Evolutionary conservation across 2,329 filamentous ascomycete species (phyloP), one percentile per base, ranked within the genome.

Genomic region (Pseudogymnoascus pannorum): DNA sequence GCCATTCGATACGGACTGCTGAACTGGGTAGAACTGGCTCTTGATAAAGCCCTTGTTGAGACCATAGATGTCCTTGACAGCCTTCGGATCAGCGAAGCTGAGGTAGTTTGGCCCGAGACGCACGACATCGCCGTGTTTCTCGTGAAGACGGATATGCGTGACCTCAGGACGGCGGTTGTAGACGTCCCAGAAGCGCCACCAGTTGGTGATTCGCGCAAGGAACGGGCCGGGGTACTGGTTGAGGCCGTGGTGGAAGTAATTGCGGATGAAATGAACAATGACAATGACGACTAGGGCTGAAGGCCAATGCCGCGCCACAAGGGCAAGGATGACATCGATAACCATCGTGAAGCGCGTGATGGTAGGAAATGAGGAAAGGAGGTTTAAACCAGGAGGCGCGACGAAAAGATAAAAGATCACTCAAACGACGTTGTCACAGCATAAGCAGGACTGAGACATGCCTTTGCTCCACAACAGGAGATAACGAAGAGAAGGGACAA

Each of bases 41-140:
- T 94, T 94, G 57, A 82, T 76, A 67, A 91, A 88, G 0, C 89
- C 88, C 73, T 92, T 92, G 72, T 92, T 93, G 44, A 93, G 74
- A 0, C 89, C 89, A 71, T 94, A 95, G 48, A 94, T 92, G 9
- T 78, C 77, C 74, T 89, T 89, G 66, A 93, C 77, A 0, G 88
- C 88, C 62, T 82, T 82, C 0, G 90, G 88, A 66, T 91, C 82
- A 2, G 87, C 82, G 68, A 94, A 91, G 0, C 87, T 91, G 1
- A 94, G 74, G 0, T 77, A 77, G 65, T 92, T 92, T 1, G 90
- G 90, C 0, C 89, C 90, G 3, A 92, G 74, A 1, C 90, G 81
- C 1, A 94, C 88, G 2, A 93, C 78, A 69, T 88, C 83, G 54
- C 90, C 90, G 74, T 91, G 79, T 67, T 89, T 80, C 12, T 80